Base-by-base conservation (phyloP, 2,329 filamentous ascomycete genomes). In the Knufia petricola region DNA sequence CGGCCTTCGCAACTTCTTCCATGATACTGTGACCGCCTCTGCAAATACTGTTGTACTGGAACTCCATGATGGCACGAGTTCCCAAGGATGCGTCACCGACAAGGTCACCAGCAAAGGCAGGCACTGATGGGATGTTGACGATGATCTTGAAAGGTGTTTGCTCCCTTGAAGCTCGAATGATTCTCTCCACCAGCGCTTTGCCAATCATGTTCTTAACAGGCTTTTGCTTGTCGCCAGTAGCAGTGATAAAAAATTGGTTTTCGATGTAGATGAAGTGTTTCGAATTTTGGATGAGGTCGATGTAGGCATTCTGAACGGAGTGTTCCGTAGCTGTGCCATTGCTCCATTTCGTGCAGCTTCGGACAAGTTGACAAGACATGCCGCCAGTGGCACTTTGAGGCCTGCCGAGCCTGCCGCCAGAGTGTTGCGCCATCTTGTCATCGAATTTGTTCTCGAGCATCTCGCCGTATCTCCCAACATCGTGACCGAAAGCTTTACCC, bases 201-300 rank as follows among this genome's bases (percentile, higher is more conserved):
- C 86, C 86, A 52, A 94, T 83, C 63, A 82, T 80, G 67, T 94
- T 92, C 59, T 74, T 75, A 39, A 94, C 78, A 0, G 86, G 84
- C 52, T 75, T 74, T 62, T 88, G 85, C 49, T 79, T 69, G 47
- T 84, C 74, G 41, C 72, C 74, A 1, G 85, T 89, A 2, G 85
- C 84, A 0, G 86, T 92, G 66, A 92, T 92, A 72, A 92, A 92
- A 70, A 92, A 92, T 72, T 87, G 81, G 59, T 89, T 88, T 63
- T 89, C 84, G 30, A 89, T 87, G 64, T 88, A 89, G 50, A 89
- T 67, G 60, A 84, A 88, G 61, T 87, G 80, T 60, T 80, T 69
- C 15, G 82, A 82, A 42, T 80, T 79, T 31, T 68, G 71, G 57
- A 88, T 88, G 23, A 80, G 75, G 37, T 84, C 74, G 28, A 85